Conservation (phyloP, 371 early-diverging fungal species). For the Nosema muscidifuracis region DNA sequence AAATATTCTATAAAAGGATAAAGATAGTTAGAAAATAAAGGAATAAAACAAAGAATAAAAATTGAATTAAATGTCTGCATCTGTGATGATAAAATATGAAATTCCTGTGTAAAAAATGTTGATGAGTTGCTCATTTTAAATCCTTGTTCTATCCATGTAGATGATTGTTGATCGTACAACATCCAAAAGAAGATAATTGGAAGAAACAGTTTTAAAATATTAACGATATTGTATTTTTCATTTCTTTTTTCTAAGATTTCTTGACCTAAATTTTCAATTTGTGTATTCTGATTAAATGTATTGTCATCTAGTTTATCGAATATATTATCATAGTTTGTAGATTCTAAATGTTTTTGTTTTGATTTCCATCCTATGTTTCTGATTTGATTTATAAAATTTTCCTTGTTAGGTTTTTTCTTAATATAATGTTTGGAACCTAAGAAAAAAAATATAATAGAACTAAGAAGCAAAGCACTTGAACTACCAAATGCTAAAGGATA, state of each 20-base stretch:
- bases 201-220: conserved; percentile 39
- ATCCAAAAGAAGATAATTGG: conserved; percentile 62
- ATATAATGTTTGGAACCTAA: conserved; percentile 33
- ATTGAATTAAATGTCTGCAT: conserved; percentile 64
- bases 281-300: neutral
- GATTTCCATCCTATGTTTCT: neutral
- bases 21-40: conserved; percentile 64
- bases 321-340: too few relatives aligned
- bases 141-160: conserved; percentile 64
- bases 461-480: conserved; percentile 45
- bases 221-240: neutral
- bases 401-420: conserved; percentile 15
- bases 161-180: conserved; percentile 63
- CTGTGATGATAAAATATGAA: conserved; percentile 54
- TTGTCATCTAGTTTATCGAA: neutral
- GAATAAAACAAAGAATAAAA: conserved; percentile 65
- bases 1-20: conserved; percentile 63
- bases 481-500: conserved; percentile 58
- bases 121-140: conserved; percentile 49
- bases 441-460: conserved; percentile 51
- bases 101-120: conserved; percentile 2
- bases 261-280: neutral
- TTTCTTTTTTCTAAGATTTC: neutral
- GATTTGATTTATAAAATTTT: conserved; percentile 3
- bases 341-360: too few relatives aligned